Percentiles rank a stretch among this genome's conserved stretches.
phyloP scores from a whole-genome alignment of 116 monocot genomes.

The Dioscorea cayenensis region DNA sequence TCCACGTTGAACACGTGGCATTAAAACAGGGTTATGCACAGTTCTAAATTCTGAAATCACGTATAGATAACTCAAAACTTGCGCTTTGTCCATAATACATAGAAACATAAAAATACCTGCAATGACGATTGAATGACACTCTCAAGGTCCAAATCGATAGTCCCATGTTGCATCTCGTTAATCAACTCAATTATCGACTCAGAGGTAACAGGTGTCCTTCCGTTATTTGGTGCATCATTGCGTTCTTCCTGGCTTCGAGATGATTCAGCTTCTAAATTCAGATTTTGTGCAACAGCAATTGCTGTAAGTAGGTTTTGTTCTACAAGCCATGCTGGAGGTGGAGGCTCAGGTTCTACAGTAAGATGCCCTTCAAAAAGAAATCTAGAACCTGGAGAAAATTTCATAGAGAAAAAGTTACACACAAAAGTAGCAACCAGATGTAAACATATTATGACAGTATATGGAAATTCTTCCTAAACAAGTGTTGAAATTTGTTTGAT shows the following conservation, averaged over 20 bases:
- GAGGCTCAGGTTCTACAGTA: constrained; percentile 77
- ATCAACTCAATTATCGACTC: constrained; percentile 40
- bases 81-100: background rate
- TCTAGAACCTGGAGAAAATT: constrained; percentile 37
- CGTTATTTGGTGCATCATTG: constrained; percentile 11
- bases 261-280: constrained; percentile 46
- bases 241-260: constrained; percentile 34
- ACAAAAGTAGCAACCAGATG: too few relatives aligned
- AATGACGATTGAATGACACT: constrained; percentile 79
- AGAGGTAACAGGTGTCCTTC: constrained; percentile 14
- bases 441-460: background rate
- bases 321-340: constrained; percentile 92
- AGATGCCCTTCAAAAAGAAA: constrained; percentile 97
- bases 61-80: background rate
- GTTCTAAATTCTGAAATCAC: too few relatives aligned
- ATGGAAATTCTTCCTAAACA: background rate
- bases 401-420: background rate
- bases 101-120: constrained; percentile 33
- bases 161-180: constrained; percentile 37
- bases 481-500: background rate
- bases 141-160: constrained; percentile 48
- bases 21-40: too few relatives aligned
- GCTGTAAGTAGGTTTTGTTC: constrained; percentile 84
- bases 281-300: constrained; percentile 59
- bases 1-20: too few relatives aligned